Evolutionary conservation across 768 basidiomycete species (phyloP), one percentile per base, ranked within the genome.

Genomic region (Auricularia sp.): DNA sequence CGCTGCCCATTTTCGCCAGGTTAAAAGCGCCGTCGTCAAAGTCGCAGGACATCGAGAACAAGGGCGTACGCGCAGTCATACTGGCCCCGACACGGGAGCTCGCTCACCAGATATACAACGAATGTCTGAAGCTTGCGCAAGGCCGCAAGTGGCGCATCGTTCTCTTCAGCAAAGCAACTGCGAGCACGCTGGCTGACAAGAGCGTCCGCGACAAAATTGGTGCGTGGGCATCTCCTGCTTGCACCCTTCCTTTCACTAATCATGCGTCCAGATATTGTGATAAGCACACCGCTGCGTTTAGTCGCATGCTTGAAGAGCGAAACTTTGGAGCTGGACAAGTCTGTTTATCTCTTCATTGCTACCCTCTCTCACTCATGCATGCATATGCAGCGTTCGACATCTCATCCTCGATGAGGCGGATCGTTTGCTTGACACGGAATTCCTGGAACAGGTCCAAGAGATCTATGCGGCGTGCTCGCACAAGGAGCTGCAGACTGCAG

Each of bases 21-120:
- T 75, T 93, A 5, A 76, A 75, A 14, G 73, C 79, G 3, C 91
- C 91, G 5, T 62, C 66, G 29, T 71, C 77, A 43, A 80, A 81
- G 63, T 67, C 68, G 34, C 75, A 80, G 18, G 56, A 59, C 56
- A 59, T 59, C 34, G 67, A 72, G 36, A 84, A 83, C 18, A 74
- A 71, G 36, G 93, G 90, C 64, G 85, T 86, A 18, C 82, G 91
- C 64, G 91, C 90, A 2, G 65, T 99, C 23, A 78, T 99, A 44
- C 75, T 99, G 60, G 90, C 91, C 1, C 97, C 97, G 2, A 98
- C 97, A 1, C 85, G 93, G 61, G 97, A 99, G 77, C 75, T 99
- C n/a, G 93, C 94, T 0, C 87, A 93, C 70, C 97, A 99, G 71
- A 98, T 98, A 63, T 81, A 91, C 67, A 93, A 94, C 66, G 97